Evolutionary conservation across 225 moss, liverwort and hornwort genomes (phyloP).

Genomic region (Anthoceros angustus): DNA sequence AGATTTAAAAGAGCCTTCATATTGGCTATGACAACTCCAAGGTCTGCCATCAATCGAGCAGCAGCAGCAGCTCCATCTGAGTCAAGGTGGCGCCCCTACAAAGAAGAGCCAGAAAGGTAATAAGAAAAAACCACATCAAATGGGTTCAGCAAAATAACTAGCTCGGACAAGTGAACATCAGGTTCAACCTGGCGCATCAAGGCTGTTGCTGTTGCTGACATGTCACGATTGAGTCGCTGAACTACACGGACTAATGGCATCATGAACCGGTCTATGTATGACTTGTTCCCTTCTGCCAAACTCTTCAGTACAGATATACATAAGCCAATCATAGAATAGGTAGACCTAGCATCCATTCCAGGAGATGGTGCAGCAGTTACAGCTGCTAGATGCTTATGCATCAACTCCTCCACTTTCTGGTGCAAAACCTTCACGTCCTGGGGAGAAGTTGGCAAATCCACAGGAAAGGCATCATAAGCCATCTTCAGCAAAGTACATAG

Average conservation of each 20-base stretch:
- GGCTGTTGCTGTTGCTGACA: conserved; percentile 54
- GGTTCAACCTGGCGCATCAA: conserved; percentile 62
- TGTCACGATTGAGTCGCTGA: conserved; percentile 81
- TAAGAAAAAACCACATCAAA: background rate
- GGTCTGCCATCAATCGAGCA: conserved; percentile 49
- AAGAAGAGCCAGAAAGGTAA: background rate
- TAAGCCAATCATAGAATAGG: conserved; percentile 55
- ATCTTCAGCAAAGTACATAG: conserved; percentile 82
- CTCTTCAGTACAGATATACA: conserved; percentile 77
- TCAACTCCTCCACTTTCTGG: conserved; percentile 83
- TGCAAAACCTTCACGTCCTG: conserved; percentile 27
- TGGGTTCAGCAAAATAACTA: background rate
- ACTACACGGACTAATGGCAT: conserved; percentile 76
- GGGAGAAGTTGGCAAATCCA: conserved; percentile 42
- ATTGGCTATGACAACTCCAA: conserved; percentile 41
- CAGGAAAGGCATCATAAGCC: conserved; percentile 89
- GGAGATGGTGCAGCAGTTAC: conserved; percentile 58
- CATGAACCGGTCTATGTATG: conserved; percentile 82
- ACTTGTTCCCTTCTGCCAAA: conserved; percentile 67
- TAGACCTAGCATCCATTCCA: conserved; percentile 42
- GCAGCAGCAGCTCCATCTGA: conserved; percentile 46
- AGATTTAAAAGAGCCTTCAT: conserved; percentile 66
- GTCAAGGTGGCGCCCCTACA: conserved; percentile 65
- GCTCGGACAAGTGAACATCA: background rate
- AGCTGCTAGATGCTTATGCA: conserved; percentile 73